Base-by-base conservation (phyloP, 495 filamentous ascomycete species). In the Evernia prunastri region DNA sequence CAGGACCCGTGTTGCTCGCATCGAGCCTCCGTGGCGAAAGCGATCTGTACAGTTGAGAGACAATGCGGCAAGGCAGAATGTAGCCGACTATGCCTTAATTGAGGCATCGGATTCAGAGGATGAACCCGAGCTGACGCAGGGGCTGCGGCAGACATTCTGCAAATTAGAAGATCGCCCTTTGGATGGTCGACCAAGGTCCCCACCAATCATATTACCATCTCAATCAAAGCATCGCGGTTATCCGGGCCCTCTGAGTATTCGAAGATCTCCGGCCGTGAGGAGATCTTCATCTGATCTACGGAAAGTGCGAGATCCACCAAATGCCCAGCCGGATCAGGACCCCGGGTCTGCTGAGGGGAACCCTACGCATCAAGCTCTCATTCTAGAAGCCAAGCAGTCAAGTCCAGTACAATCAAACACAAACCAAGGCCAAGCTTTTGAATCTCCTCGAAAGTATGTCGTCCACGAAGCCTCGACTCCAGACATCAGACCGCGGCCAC, bases 41-140 rank as follows among this genome's bases (percentile, higher is more conserved):
- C 54, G 62, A 58, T 59, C 56, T 39, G 37, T 56, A 35, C 58
- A 36, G 11, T 36, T 53, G 37, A 42, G 54, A 36, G 45, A 64
- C 33, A 64, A 40, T 40, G 54, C 62, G n/a, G 36, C 35, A 42
- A 58, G 58, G 43, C 56, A 54, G 10, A 37, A 27, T 18, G 35
- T 27, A 10, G 33, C 62, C 2, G 58, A 58, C n/a, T 45, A 49
- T 47, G 29, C 56, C 29, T 13, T 59, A 6, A 25, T 47, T 31
- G 62, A 64, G 10, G 25, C 42, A 8, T 64, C 62, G 6, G 62
- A 64, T 42, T 59, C 62, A 42, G 62, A 64, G 43, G 62, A 64
- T 40, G 62, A 64, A 36, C 56, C 62, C 17, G 62, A 64, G 62
- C 43, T 64, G 40, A 59, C 62, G 7, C 37, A 35, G 29, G 62